These are phyloP conservation scores for Pseudogymnoascus sp. DNA, from an alignment of 2,329 filamentous ascomycete genomes.

Conservation along the genomic window DNA sequence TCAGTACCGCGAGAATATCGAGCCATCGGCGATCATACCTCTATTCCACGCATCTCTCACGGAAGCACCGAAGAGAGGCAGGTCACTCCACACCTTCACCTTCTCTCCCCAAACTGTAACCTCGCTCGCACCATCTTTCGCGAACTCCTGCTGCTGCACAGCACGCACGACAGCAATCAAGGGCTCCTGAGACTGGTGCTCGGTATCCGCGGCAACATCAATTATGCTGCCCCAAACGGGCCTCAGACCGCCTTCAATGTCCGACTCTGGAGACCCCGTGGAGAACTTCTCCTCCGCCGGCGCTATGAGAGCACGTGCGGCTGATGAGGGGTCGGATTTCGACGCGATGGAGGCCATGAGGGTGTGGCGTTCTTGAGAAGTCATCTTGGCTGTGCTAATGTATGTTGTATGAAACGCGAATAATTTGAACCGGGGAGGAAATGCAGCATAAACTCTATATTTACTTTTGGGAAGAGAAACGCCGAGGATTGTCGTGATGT, in stretches of 20 bases:
- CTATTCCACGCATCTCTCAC: constrained; percentile 26
- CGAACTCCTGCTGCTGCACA: constrained; percentile 16
- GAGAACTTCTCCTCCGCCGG: not conserved
- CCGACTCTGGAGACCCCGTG: constrained; percentile 49
- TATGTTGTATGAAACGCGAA: not conserved
- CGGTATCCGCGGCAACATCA: constrained; percentile 19
- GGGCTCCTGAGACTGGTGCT: constrained; percentile 18
- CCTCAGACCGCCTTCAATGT: constrained; percentile 57
- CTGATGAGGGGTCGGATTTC: not conserved
- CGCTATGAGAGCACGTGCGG: not conserved
- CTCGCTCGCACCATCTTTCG: constrained; percentile 17
- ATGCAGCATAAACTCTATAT: constrained; percentile 1
- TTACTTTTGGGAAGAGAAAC: constrained; percentile 1
- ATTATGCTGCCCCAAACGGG: constrained; percentile 42
- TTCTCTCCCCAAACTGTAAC: constrained; percentile 17
- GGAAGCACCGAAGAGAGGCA: constrained; percentile 26
- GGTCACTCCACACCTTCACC: constrained; percentile 25
- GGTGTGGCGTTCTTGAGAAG: not conserved
- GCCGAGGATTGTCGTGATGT: not conserved
- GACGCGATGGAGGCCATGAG: not conserved
- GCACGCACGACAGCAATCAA: constrained; percentile 23
- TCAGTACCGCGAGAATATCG: not conserved
- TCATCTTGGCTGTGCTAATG: not conserved
- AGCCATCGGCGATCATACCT: constrained; percentile 15
- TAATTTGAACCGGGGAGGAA: not conserved